Conservation (phyloP, 108 stramenopile genomes). For the Aurantiochytrium sp. region DNA sequence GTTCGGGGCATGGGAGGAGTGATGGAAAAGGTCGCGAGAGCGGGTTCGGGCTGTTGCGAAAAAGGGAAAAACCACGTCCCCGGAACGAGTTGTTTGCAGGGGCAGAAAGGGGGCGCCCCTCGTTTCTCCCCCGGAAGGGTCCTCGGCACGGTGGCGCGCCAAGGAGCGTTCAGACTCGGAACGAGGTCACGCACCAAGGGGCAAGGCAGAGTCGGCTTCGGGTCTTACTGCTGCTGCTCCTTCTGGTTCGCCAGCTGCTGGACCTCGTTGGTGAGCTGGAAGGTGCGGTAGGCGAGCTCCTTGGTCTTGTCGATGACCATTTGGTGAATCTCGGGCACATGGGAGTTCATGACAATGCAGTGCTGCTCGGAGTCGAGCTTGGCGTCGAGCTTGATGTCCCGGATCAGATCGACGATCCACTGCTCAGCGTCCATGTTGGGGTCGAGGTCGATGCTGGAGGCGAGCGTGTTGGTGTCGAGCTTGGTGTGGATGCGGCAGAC, state of each 20-base stretch:
- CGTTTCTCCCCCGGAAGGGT: too few species aligned
- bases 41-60: too few species aligned
- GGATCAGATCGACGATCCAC: constrained; percentile 97
- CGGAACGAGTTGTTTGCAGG: too few species aligned
- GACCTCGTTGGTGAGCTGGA: constrained; percentile 31
- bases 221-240: constrained; percentile 23
- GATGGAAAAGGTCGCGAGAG: too few species aligned
- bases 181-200: too few species aligned
- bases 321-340: constrained; percentile 69
- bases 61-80: too few species aligned
- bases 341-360: constrained; percentile 88
- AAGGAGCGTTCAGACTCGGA: too few species aligned
- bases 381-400: constrained; percentile 85
- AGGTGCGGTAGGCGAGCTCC: constrained; percentile 73
- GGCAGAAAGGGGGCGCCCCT: too few species aligned
- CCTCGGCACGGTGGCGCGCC: too few species aligned
- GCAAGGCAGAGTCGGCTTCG: too few species aligned
- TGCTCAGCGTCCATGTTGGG: constrained; percentile 79
- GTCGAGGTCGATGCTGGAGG: constrained; percentile 88
- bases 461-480: constrained; percentile 87
- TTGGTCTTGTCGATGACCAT: constrained; percentile 94
- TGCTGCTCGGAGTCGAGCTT: constrained; percentile 87
- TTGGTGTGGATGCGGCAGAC: constrained; percentile 98
- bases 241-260: not conserved
- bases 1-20: too few species aligned